Conservation (phyloP, 768 basidiomycete genomes). For the Agrocybe praecox region DNA sequence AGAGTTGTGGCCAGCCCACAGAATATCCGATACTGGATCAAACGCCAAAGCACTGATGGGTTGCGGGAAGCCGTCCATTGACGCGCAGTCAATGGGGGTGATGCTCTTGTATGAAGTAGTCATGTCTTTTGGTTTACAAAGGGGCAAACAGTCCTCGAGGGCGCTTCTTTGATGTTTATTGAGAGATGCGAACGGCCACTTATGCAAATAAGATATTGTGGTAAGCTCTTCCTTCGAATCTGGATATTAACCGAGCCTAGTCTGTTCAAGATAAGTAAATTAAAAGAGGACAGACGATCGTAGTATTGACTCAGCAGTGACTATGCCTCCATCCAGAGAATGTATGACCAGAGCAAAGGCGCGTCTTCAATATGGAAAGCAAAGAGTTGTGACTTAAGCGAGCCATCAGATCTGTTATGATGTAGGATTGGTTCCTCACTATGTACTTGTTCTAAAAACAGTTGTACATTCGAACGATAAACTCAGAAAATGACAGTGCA, state of each 20-base stretch:
- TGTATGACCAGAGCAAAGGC: not conserved
- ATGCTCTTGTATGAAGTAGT: constrained; percentile 23
- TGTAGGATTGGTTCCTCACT: too few species aligned
- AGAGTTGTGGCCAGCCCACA: constrained; percentile 81
- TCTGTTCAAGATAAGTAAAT: not conserved
- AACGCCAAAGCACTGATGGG: constrained; percentile 81
- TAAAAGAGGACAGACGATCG: not conserved
- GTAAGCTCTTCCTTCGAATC: too few species aligned
- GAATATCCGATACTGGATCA: constrained; percentile 87
- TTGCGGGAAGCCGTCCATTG: constrained; percentile 36
- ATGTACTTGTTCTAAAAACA: too few species aligned
- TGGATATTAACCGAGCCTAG: too few species aligned
- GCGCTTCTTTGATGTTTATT: too few species aligned
- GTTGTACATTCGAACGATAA: too few species aligned
- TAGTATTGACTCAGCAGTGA: not conserved
- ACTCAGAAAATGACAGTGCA: too few species aligned
- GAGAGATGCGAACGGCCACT: too few species aligned
- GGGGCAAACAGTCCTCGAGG: too few species aligned
- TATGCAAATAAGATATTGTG: too few species aligned
- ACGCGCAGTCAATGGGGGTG: constrained; percentile 18
- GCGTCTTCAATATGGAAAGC: not conserved
- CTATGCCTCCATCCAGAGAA: not conserved
- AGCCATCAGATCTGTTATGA: too few species aligned
- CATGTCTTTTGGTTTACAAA: constrained; percentile 5
- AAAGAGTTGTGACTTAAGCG: too few species aligned